These are phyloP conservation scores for Rhodosporidiobolus odoratus DNA, from an alignment of 768 basidiomycete species.

Conservation along the genomic window DNA sequence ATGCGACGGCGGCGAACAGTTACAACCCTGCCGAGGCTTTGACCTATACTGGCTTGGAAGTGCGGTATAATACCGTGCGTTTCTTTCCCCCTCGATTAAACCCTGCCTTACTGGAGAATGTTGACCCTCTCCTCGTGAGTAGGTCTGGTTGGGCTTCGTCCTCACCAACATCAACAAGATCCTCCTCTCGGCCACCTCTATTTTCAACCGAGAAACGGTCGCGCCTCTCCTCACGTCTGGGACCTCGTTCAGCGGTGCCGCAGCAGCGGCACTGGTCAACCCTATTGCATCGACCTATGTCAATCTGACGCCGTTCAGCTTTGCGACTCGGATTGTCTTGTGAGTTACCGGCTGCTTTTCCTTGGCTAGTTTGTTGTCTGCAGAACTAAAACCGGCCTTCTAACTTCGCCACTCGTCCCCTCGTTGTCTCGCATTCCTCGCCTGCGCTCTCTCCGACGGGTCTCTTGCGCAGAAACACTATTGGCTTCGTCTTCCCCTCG, in stretches of 20 bases:
- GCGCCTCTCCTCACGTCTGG: conserved; percentile 11
- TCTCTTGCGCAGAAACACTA: conserved; percentile 4
- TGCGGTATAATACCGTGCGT: conserved; percentile 22
- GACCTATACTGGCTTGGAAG: conserved; percentile 15
- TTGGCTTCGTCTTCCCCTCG: conserved; percentile 22
- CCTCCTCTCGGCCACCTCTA: background rate
- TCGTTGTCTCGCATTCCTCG: too few species aligned
- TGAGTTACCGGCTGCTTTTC: background rate
- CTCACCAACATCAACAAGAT: background rate
- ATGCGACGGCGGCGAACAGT: background rate
- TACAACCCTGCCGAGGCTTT: conserved; percentile 12
- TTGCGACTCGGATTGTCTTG: conserved; percentile 11
- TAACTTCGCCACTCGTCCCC: background rate
- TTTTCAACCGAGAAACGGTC: conserved; percentile 2
- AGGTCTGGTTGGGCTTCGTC: conserved; percentile 21
- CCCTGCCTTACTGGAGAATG: background rate
- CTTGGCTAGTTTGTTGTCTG: too few species aligned
- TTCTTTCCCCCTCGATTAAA: background rate
- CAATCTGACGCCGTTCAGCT: conserved; percentile 16
- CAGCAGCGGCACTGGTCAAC: background rate
- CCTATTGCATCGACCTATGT: conserved; percentile 6
- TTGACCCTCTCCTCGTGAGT: background rate
- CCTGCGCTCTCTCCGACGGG: background rate
- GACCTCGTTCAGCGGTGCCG: background rate
- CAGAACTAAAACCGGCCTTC: too few species aligned